Base-by-base conservation (phyloP, 1,284 basidiomycete genomes). In the Xanthoconium separans region DNA sequence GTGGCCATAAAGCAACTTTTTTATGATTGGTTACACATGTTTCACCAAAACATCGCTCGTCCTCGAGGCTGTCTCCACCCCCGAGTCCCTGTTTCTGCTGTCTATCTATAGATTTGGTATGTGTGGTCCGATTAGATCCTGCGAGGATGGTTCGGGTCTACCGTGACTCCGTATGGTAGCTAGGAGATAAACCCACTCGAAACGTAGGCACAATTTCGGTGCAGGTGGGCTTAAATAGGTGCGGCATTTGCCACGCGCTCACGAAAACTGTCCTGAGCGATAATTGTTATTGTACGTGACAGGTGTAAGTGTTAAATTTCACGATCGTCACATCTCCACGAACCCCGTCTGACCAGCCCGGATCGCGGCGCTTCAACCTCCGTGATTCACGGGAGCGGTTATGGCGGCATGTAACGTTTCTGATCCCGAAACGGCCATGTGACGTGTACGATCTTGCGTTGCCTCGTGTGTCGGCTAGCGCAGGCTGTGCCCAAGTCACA, bases 81-180 rank as follows among this genome's bases (percentile, higher is more conserved):
- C 64, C 46, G 53, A 59, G 65, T 67, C 65, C 65, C 65, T 62
- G 65, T 69, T 64, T 67, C 63, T 65, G 43, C 50, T 55, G 63
- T 64, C 65, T 67, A 69, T 68, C 65, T 69, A 61, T 68, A 61
- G 65, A 68, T 60, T 57, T 44, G 49, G 45, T 24, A 55, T 36
- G 37, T 44, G 29, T 10, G 7, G 40, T 13, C 39, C 44, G 60
- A 60, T 61, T 53, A 36, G 61, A 61, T 61, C 60, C 58, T 61
- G 51, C 37, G 29, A 60, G 51, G 51, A 55, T 45, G 55, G 42
- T 43, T 46, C 57, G 61, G 62, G 60, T 58, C 60, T 46, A 39
- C 43, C 33, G 36, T 27, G 51, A 58, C 62, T 51, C 57, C 64
- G 39, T 62, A 51, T 47, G 58, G 56, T 39, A 42, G 47, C 47